phyloP scores from a whole-genome alignment of 1,284 basidiomycete species.

The Malassezia equina region DNA sequence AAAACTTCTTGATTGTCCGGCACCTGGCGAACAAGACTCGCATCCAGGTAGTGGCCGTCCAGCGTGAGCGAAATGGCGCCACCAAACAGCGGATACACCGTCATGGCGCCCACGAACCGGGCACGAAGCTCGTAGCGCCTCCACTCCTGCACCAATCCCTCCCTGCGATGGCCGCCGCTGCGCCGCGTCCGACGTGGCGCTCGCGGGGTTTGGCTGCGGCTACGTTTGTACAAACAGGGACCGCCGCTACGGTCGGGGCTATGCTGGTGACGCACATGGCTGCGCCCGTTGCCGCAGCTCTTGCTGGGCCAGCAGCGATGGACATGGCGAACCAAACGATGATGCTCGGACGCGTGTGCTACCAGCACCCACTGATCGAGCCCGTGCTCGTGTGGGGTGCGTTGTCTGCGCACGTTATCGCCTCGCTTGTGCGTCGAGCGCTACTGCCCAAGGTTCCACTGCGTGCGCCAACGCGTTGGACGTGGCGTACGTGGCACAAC shows the following conservation, averaged over 20 bases:
- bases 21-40: conserved; percentile 75
- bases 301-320: conserved; percentile 2
- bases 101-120: neutral
- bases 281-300: conserved; percentile 19
- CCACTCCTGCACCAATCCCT: neutral
- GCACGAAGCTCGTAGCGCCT: neutral
- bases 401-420: conserved; percentile 21
- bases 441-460: conserved; percentile 3
- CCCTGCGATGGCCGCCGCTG: neutral
- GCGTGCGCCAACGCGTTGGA: neutral
- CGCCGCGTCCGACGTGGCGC: conserved; percentile 1
- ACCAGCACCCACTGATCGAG: conserved; percentile 31
- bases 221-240: conserved; percentile 7
- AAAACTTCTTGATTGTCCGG: conserved; percentile 97
- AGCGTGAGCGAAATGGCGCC: conserved; percentile 8
- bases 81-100: conserved; percentile 9
- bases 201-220: neutral
- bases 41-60: conserved; percentile 8
- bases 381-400: conserved; percentile 28
- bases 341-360: conserved; percentile 38
- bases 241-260: conserved; percentile 8
- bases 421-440: conserved; percentile 17
- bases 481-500: conserved; percentile 10
- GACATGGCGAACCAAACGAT: conserved; percentile 12
- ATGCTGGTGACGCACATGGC: conserved; percentile 21